Percentiles rank a stretch among this genome's conserved stretches.
These are phyloP conservation scores for Ophiostoma pallidulum DNA, from an alignment of 2,329 filamentous ascomycete species.

Conservation along the genomic window DNA sequence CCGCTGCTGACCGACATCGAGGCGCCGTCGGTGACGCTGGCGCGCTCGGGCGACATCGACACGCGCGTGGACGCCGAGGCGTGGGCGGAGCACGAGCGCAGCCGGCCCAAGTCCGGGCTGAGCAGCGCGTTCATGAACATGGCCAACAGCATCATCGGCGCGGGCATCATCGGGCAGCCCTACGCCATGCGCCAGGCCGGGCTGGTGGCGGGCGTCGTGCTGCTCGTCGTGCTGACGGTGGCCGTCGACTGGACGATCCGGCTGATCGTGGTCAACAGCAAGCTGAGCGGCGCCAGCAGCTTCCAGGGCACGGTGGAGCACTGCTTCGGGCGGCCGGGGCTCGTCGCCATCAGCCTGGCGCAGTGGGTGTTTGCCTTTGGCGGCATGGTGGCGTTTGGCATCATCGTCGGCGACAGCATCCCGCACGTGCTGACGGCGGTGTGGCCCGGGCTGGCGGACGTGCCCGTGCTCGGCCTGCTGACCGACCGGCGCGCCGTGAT, in stretches of 20 bases:
- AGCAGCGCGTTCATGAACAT: conserved; percentile 97
- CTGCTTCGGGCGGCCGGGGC: conserved; percentile 80
- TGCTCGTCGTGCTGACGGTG: conserved; percentile 71
- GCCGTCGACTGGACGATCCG: conserved; percentile 96
- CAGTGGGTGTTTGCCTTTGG: conserved; percentile 99
- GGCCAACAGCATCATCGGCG: conserved; percentile 94
- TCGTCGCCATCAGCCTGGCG: conserved; percentile 80
- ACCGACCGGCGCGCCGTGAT: conserved; percentile 77
- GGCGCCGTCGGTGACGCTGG: conserved; percentile 65
- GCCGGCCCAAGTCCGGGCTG: conserved; percentile 74
- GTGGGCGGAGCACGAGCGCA: conserved; percentile 45
- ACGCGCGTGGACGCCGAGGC: conserved; percentile 28
- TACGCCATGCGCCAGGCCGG: conserved; percentile 95
- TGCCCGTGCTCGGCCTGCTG: conserved; percentile 72
- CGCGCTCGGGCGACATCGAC: conserved; percentile 29
- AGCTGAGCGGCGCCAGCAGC: conserved; percentile 84
- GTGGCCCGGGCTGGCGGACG: conserved; percentile 63
- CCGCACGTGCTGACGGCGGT: conserved; percentile 78
- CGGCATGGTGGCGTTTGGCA: conserved; percentile 95
- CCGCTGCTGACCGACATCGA: conserved; percentile 77
- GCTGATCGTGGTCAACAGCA: conserved; percentile 94
- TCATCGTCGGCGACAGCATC: conserved; percentile 94
- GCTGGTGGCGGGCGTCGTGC: conserved; percentile 65
- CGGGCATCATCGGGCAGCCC: conserved; percentile 71
- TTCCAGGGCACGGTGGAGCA: conserved; percentile 95